Evolutionary conservation across 257 asterid species (phyloP), one percentile per base, ranked within the genome.

Genomic region (Gardenia jasminoides): DNA sequence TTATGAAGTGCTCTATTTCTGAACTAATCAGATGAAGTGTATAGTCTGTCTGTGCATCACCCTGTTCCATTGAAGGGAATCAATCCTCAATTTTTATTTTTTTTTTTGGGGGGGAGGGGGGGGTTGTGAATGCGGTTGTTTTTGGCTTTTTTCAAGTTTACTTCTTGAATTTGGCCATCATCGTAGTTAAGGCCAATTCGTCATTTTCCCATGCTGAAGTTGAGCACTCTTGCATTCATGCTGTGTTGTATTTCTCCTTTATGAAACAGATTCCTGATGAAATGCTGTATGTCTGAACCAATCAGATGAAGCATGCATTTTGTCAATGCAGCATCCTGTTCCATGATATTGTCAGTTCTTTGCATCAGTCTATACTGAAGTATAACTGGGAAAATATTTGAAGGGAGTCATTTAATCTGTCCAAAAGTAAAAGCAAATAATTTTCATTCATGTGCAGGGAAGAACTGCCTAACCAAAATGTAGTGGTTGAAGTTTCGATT

Each of bases 171-270:
- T 44, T 44, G 11, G 48, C 48, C 48, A 44, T 44, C 48, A 4
- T 44, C 8, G 48, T 44, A 44, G 48, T 44, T 44, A 44, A 44
- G 7, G 11, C 97, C 97, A 3, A 92, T 80, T 19, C 97, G 87
- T 7, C 97, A 97, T 85, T 94, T 92, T 26, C 98, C 98, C 98
- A 90, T 94, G 91, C 97, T 94, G 89, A 94, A 94, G 86, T 94
- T 94, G 77, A 94, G 84, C 28, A 94, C 97, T 75, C 89, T 91
- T 65, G 98, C 98, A 76, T 94, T 82, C 97, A 94, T 94, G 80
- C 92, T 94, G 86, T 94, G 90, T 39, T 92, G 93, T 72, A 92
- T 94, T 72, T 89, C 91, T 77, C 97, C 97, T 78, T 86, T 80
- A 39, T 86, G 92, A 22, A 94, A 89, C 92, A 92, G 67, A 87